A percentile compares a stretch with the other conserved stretches of the same genome.
Conservation (phyloP, 805 yeast genomes). For the Metschnikowia gruessii region DNA sequence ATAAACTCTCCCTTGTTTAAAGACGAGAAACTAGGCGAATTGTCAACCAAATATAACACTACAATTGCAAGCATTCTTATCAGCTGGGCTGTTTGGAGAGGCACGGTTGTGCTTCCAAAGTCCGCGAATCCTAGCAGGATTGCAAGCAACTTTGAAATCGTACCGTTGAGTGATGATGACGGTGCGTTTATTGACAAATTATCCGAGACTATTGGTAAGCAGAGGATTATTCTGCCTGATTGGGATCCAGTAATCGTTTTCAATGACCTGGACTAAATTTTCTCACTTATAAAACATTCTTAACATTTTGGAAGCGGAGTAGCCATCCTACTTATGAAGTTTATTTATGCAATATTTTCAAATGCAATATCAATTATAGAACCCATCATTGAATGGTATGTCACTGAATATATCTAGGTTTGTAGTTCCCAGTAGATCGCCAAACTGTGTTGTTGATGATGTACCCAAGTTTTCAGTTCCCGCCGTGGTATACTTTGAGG, state of each 20-base stretch:
- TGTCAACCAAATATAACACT: conserved; percentile 44
- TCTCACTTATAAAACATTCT: too few relatives aligned
- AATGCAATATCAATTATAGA: background rate
- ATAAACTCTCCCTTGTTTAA: conserved; percentile 50
- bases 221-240: conserved; percentile 36
- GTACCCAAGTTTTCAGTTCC: background rate
- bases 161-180: conserved; percentile 36
- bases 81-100: conserved; percentile 60
- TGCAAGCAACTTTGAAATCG: conserved; percentile 32
- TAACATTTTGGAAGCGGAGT: too few relatives aligned
- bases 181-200: conserved; percentile 30
- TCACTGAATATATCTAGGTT: conserved; percentile 30
- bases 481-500: background rate
- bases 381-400: conserved; percentile 20
- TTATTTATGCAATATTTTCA: too few relatives aligned
- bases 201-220: conserved; percentile 24
- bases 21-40: conserved; percentile 39
- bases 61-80: conserved; percentile 51
- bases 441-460: background rate
- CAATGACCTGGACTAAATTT: conserved; percentile 16
- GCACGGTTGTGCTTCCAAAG: conserved; percentile 46
- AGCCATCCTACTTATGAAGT: too few relatives aligned
- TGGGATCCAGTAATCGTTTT: conserved; percentile 35
- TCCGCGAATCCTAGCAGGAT: conserved; percentile 32
- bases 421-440: background rate